Evolutionary conservation across 179 eudicot genomes (phyloP).

Genomic region (Beta lomatogona): DNA sequence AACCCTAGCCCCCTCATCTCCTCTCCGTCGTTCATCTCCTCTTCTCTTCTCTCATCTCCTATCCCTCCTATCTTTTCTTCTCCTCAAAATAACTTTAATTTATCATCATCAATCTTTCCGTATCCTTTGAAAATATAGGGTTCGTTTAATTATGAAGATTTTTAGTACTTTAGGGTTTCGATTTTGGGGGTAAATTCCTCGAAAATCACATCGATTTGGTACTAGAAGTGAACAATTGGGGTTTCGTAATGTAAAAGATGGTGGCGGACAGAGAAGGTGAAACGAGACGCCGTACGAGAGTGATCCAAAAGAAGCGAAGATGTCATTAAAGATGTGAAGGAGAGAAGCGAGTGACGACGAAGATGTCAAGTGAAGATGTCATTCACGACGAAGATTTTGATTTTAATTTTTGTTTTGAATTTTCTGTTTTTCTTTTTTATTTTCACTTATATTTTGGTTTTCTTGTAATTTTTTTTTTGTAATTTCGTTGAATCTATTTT

Average conservation of each 20-base stretch:
- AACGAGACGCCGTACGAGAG: slow-evolving; percentile 78
- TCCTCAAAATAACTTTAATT: no score
- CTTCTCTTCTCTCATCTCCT: no score
- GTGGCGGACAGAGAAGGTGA: slow-evolving; percentile 24
- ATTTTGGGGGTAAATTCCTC: background rate
- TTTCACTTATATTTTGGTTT: no score
- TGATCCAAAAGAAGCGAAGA: slow-evolving; percentile 82
- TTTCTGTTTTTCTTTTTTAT: no score
- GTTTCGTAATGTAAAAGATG: slow-evolving; percentile 13
- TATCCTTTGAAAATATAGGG: background rate
- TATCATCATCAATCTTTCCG: no score
- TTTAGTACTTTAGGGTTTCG: background rate
- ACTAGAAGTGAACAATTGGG: slow-evolving; percentile 2
- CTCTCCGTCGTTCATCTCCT: no score
- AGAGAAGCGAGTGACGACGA: slow-evolving; percentile 84
- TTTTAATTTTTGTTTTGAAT: no score
- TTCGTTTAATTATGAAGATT: background rate
- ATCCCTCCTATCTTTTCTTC: no score
- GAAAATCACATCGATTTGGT: background rate
- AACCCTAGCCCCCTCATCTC: no score
- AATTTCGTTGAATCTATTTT: no score
- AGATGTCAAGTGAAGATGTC: background rate
- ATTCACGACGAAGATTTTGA: no score
- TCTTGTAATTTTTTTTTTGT: no score
- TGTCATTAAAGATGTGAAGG: slow-evolving; percentile 66